These are phyloP conservation scores for Nothophoma quercina DNA, from an alignment of 2,329 filamentous ascomycete genomes.

Conservation along the genomic window DNA sequence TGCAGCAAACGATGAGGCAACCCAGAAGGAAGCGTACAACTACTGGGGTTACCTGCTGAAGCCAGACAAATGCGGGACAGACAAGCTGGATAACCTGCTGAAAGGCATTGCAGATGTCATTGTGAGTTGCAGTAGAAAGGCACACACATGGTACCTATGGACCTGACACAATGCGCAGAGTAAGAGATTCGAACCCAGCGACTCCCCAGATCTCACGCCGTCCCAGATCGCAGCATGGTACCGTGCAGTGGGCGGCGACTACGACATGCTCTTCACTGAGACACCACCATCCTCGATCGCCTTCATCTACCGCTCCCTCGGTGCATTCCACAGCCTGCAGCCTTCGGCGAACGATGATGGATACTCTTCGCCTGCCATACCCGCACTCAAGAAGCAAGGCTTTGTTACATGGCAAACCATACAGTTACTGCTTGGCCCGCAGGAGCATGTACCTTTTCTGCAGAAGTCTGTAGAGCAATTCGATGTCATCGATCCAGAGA, in stretches of 20 bases:
- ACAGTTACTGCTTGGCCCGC: slow-evolving; percentile 84
- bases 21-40: slow-evolving; percentile 54
- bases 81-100: slow-evolving; percentile 55
- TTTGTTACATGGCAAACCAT: slow-evolving; percentile 96
- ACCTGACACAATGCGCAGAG: slow-evolving; percentile 43
- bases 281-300: slow-evolving; percentile 79
- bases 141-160: not conserved
- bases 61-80: slow-evolving; percentile 59
- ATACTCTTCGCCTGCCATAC: slow-evolving; percentile 78
- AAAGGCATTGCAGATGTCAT: slow-evolving; percentile 57
- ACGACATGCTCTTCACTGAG: slow-evolving; percentile 74
- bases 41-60: slow-evolving; percentile 62
- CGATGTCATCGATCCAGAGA: slow-evolving; percentile 76
- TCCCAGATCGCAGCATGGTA: slow-evolving; percentile 60
- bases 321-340: slow-evolving; percentile 87
- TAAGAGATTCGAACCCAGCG: slow-evolving; percentile 53
- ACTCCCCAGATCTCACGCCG: slow-evolving; percentile 57
- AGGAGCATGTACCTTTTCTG: slow-evolving; percentile 85
- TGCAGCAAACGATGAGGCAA: slow-evolving; percentile 34
- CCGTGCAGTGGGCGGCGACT: slow-evolving; percentile 55
- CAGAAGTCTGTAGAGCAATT: slow-evolving; percentile 82
- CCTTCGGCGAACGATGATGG: slow-evolving; percentile 69
- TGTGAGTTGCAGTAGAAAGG: slow-evolving; percentile 41
- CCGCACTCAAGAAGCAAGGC: slow-evolving; percentile 81
- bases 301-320: slow-evolving; percentile 90